These are phyloP conservation scores for Sarcocystis neurona DNA, from an alignment of 169 alveolate species.

Conservation along the genomic window DNA sequence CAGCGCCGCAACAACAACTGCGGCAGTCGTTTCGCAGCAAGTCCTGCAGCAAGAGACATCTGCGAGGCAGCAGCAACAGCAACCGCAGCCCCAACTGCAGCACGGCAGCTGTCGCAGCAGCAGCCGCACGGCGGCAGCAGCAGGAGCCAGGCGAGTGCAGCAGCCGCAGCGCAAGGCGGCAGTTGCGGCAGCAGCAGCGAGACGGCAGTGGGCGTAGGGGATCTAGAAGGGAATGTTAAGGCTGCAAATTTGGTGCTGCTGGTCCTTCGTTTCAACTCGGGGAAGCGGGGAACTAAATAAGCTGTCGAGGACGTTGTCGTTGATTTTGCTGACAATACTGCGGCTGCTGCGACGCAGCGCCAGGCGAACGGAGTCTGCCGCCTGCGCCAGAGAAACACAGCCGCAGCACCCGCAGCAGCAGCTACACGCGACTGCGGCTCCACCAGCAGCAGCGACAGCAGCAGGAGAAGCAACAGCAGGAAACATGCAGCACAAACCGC, in stretches of 20 bases:
- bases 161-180: neutral
- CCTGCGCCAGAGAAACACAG: constrained; percentile 47
- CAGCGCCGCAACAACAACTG: neutral
- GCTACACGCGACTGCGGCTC: constrained; percentile 23
- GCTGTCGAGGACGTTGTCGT: constrained; percentile 58
- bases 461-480: neutral
- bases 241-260: neutral
- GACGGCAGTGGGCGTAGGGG: neutral
- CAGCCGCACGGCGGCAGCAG: neutral
- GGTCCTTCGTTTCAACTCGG: neutral
- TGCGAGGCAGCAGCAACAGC: constrained; percentile 10
- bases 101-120: neutral
- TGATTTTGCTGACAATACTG: constrained; percentile 41
- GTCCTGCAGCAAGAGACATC: too few species aligned
- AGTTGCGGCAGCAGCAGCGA: constrained; percentile 10
- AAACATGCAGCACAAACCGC: neutral
- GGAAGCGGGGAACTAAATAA: constrained; percentile 38
- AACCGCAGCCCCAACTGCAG: constrained; percentile 7
- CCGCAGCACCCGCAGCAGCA: neutral
- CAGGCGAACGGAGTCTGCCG: constrained; percentile 60
- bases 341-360: constrained; percentile 38
- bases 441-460: neutral
- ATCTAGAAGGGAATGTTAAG: neutral
- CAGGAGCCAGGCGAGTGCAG: neutral
- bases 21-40: neutral